These are phyloP conservation scores for Agaricus sinodeliciosus DNA, from an alignment of 768 basidiomycete species.

Conservation along the genomic window DNA sequence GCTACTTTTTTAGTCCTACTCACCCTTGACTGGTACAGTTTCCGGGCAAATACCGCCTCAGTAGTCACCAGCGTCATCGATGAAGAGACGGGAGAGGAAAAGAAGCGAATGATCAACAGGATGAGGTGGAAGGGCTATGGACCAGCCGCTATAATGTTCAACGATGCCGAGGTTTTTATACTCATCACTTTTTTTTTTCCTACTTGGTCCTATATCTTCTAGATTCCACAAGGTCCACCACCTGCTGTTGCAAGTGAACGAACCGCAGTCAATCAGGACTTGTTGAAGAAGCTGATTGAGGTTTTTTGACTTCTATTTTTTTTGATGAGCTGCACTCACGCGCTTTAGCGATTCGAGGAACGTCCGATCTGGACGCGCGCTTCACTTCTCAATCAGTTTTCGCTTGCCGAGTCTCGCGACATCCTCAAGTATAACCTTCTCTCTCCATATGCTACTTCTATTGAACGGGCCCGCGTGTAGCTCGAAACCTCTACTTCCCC, in stretches of 20 bases:
- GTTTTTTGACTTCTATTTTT: conserved; percentile 17
- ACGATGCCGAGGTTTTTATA: conserved; percentile 43
- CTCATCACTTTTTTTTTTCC: background rate
- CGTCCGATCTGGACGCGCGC: conserved; percentile 89
- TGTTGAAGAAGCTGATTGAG: conserved; percentile 49
- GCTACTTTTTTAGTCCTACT: background rate
- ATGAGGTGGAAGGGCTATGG: conserved; percentile 85
- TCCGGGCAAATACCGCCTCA: conserved; percentile 72
- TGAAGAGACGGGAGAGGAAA: conserved; percentile 75
- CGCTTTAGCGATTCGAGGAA: conserved; percentile 54
- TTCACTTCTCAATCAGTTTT: conserved; percentile 79
- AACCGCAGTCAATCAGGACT: conserved; percentile 42
- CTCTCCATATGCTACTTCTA: background rate
- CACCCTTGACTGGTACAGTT: conserved; percentile 34
- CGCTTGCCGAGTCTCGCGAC: conserved; percentile 57
- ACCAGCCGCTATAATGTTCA: conserved; percentile 62
- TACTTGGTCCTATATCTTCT: background rate
- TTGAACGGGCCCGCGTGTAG: conserved; percentile 29
- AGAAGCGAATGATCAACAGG: conserved; percentile 75
- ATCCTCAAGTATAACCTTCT: conserved; percentile 57
- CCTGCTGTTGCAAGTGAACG: conserved; percentile 55
- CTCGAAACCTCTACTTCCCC: conserved; percentile 73
- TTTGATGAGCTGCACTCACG: background rate
- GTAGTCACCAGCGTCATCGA: conserved; percentile 60
- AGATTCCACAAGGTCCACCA: conserved; percentile 67